phyloP scores from a whole-genome alignment of 1,284 basidiomycete species.

The Cystobasidium slooffiae region DNA sequence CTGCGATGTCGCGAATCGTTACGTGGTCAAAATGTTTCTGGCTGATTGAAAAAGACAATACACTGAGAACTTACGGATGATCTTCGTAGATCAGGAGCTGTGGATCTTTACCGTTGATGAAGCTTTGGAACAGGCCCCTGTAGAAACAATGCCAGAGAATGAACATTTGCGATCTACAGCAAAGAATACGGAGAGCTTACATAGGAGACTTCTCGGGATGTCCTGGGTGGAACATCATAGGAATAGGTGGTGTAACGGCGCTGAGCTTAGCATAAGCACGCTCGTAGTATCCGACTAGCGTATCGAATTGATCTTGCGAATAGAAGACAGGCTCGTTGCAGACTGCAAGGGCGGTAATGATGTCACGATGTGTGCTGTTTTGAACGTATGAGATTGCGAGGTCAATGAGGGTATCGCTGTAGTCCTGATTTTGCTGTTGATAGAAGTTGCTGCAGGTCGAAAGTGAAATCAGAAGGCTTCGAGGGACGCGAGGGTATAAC shows the following conservation, averaged over 20 bases:
- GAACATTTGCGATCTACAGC: not conserved
- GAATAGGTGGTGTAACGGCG: not conserved
- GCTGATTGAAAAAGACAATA: not conserved
- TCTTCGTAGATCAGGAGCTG: slow-evolving; percentile 52
- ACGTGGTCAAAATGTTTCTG: not conserved
- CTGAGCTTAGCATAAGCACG: slow-evolving; percentile 34
- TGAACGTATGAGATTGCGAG: slow-evolving; percentile 24
- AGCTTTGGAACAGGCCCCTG: slow-evolving; percentile 41
- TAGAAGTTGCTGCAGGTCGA: slow-evolving; percentile 39
- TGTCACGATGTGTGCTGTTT: slow-evolving; percentile 29
- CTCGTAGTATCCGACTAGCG: slow-evolving; percentile 35
- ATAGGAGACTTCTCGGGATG: slow-evolving; percentile 29
- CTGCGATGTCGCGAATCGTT: too few species aligned
- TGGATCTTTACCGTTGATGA: slow-evolving; percentile 49
- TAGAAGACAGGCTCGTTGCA: slow-evolving; percentile 39
- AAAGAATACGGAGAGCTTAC: too few species aligned
- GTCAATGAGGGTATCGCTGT: slow-evolving; percentile 24
- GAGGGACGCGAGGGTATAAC: too few species aligned
- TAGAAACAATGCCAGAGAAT: not conserved
- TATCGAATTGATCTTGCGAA: slow-evolving; percentile 30
- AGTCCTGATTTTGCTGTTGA: slow-evolving; percentile 44
- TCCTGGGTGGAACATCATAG: slow-evolving; percentile 41
- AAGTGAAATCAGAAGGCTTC: not conserved
- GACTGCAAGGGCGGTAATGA: slow-evolving; percentile 20
- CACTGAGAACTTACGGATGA: slow-evolving; percentile 49